Evolutionary conservation across 2,329 filamentous ascomycete genomes (phyloP).

Genomic region (Exophiala mesophila): DNA sequence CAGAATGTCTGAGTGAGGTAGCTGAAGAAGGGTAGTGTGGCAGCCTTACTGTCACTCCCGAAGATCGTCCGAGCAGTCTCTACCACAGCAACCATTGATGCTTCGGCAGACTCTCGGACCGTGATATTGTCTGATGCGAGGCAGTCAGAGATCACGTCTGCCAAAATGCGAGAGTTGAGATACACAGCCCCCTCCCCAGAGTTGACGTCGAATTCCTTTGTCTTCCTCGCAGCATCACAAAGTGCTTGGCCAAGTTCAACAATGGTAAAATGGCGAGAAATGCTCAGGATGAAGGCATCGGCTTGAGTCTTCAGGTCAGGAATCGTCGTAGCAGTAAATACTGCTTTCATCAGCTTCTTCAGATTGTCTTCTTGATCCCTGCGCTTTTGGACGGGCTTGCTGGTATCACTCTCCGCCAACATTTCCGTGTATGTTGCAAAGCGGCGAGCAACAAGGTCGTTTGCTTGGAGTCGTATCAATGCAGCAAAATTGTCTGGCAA

Average conservation of each 20-base stretch:
- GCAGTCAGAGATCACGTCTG: slow-evolving; percentile 84
- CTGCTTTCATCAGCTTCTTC: slow-evolving; percentile 82
- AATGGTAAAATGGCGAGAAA: slow-evolving; percentile 86
- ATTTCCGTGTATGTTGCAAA: slow-evolving; percentile 61
- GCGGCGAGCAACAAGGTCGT: slow-evolving; percentile 72
- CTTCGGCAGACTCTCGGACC: slow-evolving; percentile 77
- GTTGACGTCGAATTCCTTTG: slow-evolving; percentile 74
- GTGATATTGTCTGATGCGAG: slow-evolving; percentile 76
- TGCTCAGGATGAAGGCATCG: slow-evolving; percentile 66
- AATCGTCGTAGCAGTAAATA: slow-evolving; percentile 78
- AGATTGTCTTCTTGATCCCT: slow-evolving; percentile 74
- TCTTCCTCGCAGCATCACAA: slow-evolving; percentile 69
- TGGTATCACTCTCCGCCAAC: slow-evolving; percentile 70
- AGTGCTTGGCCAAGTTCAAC: slow-evolving; percentile 85
- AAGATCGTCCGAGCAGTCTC: slow-evolving; percentile 74
- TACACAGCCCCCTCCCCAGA: slow-evolving; percentile 82
- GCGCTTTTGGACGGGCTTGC: slow-evolving; percentile 82
- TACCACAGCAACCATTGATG: slow-evolving; percentile 71
- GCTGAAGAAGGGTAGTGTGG: slow-evolving; percentile 76
- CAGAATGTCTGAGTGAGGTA: slow-evolving; percentile 80
- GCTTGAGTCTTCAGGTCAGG: slow-evolving; percentile 75
- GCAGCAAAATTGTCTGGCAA: slow-evolving; percentile 85
- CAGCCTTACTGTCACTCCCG: slow-evolving; percentile 65
- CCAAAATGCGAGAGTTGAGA: slow-evolving; percentile 80
- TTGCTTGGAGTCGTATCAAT: slow-evolving; percentile 79